Evolutionary conservation across 2,329 filamentous ascomycete species (phyloP).

Genomic region (Penicillium sp.): DNA sequence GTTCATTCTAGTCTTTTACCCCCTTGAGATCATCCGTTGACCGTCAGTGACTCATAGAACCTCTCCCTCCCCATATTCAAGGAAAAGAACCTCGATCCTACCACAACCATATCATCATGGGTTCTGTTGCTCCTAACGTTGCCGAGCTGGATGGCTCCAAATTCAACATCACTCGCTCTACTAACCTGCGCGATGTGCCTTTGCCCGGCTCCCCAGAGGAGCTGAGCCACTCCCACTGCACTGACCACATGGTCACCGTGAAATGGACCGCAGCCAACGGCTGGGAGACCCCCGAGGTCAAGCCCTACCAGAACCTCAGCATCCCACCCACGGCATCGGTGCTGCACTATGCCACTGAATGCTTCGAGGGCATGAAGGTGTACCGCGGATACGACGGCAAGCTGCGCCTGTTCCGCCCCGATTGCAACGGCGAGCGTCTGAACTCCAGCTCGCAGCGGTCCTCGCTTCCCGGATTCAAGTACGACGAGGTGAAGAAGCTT

Average conservation of each 20-base stretch:
- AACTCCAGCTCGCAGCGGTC: constrained; percentile 58
- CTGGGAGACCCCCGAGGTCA: constrained; percentile 71
- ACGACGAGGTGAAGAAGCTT: constrained; percentile 69
- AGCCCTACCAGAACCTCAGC: constrained; percentile 72
- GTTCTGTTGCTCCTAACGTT: constrained; percentile 27
- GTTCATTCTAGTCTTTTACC: not conserved
- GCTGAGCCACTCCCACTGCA: constrained; percentile 49
- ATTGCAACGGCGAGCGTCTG: constrained; percentile 67
- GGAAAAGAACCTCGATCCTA: not conserved
- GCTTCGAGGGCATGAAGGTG: constrained; percentile 82
- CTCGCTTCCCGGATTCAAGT: constrained; percentile 70
- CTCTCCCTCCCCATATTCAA: not conserved
- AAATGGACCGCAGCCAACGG: constrained; percentile 64
- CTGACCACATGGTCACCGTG: constrained; percentile 84
- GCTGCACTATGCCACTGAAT: constrained; percentile 87
- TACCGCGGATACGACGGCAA: constrained; percentile 66
- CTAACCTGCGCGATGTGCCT: constrained; percentile 37
- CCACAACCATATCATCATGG: constrained; percentile 25
- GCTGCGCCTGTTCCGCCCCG: constrained; percentile 73
- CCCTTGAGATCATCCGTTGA: not conserved
- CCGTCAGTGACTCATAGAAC: constrained; percentile 13
- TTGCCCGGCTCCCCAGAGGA: constrained; percentile 41
- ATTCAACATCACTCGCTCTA: constrained; percentile 39
- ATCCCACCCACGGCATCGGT: constrained; percentile 78
- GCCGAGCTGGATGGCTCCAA: constrained; percentile 41